A percentile compares a stretch with the other conserved stretches of the same genome.
phyloP scores from a whole-genome alignment of 352 stramenopile genomes.

The Globisporangium camurandrum region DNA sequence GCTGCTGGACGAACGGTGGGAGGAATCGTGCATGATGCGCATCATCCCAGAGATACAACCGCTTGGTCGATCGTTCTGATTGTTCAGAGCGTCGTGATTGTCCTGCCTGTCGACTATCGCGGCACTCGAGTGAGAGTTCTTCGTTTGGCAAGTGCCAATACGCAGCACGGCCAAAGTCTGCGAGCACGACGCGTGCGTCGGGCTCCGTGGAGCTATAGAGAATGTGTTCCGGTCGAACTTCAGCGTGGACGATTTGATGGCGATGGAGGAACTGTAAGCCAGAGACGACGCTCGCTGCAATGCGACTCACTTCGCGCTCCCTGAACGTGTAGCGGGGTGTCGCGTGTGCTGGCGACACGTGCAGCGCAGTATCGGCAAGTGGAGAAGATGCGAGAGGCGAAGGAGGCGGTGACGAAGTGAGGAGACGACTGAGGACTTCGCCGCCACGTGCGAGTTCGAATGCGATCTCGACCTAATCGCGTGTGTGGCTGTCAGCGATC shows the following conservation, averaged over 20 bases:
- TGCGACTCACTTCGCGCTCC: conserved; percentile 49
- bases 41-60: conserved; percentile 48
- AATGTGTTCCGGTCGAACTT: conserved; percentile 68
- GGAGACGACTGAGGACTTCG: conserved; percentile 42
- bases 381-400: neutral
- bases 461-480: conserved; percentile 45
- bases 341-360: neutral
- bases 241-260: conserved; percentile 44
- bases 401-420: neutral
- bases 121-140: conserved; percentile 20
- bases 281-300: conserved; percentile 29
- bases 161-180: conserved; percentile 52
- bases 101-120: too few species aligned
- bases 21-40: conserved; percentile 52
- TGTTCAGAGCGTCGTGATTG: too few species aligned
- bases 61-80: too few species aligned
- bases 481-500: neutral
- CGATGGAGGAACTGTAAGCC: conserved; percentile 57
- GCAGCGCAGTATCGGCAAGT: neutral
- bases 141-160: conserved; percentile 24
- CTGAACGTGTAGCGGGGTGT: conserved; percentile 19
- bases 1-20: conserved; percentile 43
- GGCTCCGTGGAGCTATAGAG: conserved; percentile 62
- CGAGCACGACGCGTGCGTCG: conserved; percentile 51
- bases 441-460: conserved; percentile 70